Base-by-base conservation (phyloP, 371 early-diverging fungal genomes). In the Fennellomyces sp. region DNA sequence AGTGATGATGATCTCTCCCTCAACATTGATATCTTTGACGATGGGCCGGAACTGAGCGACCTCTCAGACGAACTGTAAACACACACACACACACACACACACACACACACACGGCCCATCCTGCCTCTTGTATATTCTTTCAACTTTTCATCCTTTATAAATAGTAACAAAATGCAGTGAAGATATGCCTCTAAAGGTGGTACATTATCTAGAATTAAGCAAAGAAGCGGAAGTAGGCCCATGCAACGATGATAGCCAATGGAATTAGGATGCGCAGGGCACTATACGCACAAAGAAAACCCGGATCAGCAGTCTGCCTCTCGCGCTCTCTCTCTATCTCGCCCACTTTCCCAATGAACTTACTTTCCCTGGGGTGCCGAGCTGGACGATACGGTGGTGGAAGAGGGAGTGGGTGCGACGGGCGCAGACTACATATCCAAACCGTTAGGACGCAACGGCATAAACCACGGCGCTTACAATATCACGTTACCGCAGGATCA, bases 41-140 rank as follows among this genome's bases (percentile, higher is more conserved):
- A 80, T 64, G 80, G 80, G 25, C 76, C 80, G 23, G 80, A 80
- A 41, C 61, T 80, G 13, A 80, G 80, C 49, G 80, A 80, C n/a
- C 65, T 78, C 63, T 78, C 78, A 30, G 60, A 68, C 23, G 75
- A 71, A 55, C 64, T 38, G 59, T 28, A 29, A 54, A 3, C 51
- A 15, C 33, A 27, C 2, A 47, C 28, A n/a, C n/a, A n/a, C n/a
- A n/a, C n/a, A n/a, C n/a, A n/a, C n/a, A n/a, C 35, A 33, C 6
- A 33, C 13, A 6, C 35, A 17, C 41, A 2, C 26, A 21, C 28
- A 35, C 21, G 31, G 11, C 25, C 52, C 50, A 27, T 38, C 33
- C 28, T 15, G 6, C 11, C 35, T 31, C 33, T 29, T 57, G 21
- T 3, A 13, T 41, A 2, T 39, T 36, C 11, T 55, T 19, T 30